Evolutionary conservation across 129 eudicot genomes (phyloP).

Genomic region (Cynara cardunculus): DNA sequence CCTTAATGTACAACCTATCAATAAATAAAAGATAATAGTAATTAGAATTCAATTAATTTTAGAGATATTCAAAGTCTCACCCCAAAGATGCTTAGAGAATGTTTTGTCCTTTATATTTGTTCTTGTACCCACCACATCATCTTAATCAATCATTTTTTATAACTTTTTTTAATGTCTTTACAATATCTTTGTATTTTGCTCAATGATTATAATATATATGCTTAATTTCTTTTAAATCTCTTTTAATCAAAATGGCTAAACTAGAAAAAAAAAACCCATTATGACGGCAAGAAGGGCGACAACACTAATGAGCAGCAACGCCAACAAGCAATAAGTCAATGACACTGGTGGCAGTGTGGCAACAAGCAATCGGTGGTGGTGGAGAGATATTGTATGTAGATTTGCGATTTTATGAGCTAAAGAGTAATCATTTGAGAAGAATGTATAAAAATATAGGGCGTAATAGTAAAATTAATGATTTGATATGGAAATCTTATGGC

Average conservation of each 20-base stretch:
- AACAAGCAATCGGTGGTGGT: neutral
- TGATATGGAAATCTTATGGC: too few relatives aligned
- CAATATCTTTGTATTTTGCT: neutral
- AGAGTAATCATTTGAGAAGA: neutral
- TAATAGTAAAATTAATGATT: neutral
- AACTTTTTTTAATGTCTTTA: neutral
- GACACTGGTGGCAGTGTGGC: neutral
- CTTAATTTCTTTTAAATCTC: neutral
- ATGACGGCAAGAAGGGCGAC: too few relatives aligned
- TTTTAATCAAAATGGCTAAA: neutral
- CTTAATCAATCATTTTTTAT: neutral
- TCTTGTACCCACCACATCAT: neutral
- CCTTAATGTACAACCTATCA: neutral
- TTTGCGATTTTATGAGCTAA: neutral
- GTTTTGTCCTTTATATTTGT: slow-evolving; percentile 22
- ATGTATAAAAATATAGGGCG: neutral
- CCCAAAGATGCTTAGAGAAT: slow-evolving; percentile 23
- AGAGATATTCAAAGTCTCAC: neutral
- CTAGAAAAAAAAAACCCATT: neutral
- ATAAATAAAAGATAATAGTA: neutral
- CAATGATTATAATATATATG: neutral
- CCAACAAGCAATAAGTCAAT: neutral
- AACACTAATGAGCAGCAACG: neutral
- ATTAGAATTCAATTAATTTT: neutral
- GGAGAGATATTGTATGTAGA: neutral